Conservation (phyloP, 257 asterid species). For the Anisodus acutangulus region DNA sequence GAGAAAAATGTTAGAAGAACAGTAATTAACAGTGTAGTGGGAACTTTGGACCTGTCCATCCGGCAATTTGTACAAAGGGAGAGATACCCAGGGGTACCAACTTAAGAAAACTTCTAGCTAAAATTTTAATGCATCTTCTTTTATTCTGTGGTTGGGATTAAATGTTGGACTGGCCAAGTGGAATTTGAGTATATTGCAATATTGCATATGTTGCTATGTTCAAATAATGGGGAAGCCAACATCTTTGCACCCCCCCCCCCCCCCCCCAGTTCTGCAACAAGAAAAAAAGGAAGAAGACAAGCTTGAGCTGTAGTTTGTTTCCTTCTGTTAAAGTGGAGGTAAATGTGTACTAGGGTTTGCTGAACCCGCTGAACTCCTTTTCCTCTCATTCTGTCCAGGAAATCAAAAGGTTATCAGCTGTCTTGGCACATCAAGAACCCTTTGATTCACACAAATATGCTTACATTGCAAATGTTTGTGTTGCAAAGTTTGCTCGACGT, state of each 20-base stretch:
- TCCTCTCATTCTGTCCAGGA: conserved; percentile 50
- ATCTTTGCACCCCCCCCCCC: not conserved
- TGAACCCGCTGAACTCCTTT: not conserved
- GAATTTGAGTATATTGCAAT: not conserved
- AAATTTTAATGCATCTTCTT: not conserved
- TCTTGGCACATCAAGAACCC: conserved; percentile 66
- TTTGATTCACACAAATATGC: conserved; percentile 73
- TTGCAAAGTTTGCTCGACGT: conserved; percentile 89
- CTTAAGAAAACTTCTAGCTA: not conserved
- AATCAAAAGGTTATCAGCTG: conserved; percentile 57
- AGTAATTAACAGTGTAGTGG: conserved; percentile 83
- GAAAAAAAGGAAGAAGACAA: conserved; percentile 14
- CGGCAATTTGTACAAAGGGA: conserved; percentile 82
- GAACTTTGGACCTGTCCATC: conserved; percentile 83
- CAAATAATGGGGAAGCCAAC: not conserved
- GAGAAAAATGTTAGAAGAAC: conserved; percentile 84
- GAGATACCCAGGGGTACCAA: conserved; percentile 79
- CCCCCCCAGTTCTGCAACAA: not conserved
- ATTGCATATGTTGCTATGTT: not conserved
- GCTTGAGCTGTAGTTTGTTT: not conserved
- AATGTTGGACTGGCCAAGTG: not conserved
- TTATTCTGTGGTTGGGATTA: not conserved
- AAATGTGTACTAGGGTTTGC: not conserved
- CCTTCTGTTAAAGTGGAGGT: not conserved
- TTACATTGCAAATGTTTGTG: conserved; percentile 86